phyloP scores from a whole-genome alignment of 2,329 filamentous ascomycete species.

The Simplicillium aogashimaense region DNA sequence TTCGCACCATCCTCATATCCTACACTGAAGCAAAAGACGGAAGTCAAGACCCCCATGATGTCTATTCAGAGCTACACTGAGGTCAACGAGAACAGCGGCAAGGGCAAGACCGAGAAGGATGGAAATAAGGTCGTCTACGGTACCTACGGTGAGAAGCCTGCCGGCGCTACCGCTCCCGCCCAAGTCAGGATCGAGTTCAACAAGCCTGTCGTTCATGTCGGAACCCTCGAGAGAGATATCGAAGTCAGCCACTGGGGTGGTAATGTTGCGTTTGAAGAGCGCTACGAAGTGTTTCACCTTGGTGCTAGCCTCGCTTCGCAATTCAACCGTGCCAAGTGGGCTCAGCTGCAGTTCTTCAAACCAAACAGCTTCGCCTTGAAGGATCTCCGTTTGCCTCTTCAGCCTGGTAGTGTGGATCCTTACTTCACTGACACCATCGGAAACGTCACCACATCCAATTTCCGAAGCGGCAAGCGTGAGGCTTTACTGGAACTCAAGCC shows the following conservation, averaged over 20 bases:
- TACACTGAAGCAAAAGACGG: constrained; percentile 91
- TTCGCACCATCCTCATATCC: constrained; percentile 77
- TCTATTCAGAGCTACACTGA: constrained; percentile 81
- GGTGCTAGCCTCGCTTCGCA: constrained; percentile 67
- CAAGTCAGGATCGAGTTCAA: constrained; percentile 90
- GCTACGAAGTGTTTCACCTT: constrained; percentile 79
- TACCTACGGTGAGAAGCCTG: constrained; percentile 73
- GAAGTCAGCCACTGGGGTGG: constrained; percentile 98
- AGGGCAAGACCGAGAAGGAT: constrained; percentile 61
- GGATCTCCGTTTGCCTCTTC: constrained; percentile 71
- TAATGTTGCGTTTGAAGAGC: constrained; percentile 90
- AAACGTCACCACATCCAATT: constrained; percentile 89
- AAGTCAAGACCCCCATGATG: constrained; percentile 74
- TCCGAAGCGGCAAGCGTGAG: constrained; percentile 67
- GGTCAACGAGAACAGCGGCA: constrained; percentile 49
- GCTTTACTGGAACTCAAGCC: constrained; percentile 85
- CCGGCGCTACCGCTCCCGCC: constrained; percentile 62
- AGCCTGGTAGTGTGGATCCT: constrained; percentile 68
- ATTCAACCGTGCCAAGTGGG: constrained; percentile 72
- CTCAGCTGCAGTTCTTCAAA: constrained; percentile 63
- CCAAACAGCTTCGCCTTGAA: constrained; percentile 70
- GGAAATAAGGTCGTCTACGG: constrained; percentile 85
- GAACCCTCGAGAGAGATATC: constrained; percentile 75
- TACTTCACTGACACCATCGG: constrained; percentile 97
- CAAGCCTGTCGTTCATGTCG: constrained; percentile 75